Evolutionary conservation across 768 basidiomycete genomes (phyloP), one percentile per base, ranked within the genome.

Genomic region (Boletus tomentosulus): DNA sequence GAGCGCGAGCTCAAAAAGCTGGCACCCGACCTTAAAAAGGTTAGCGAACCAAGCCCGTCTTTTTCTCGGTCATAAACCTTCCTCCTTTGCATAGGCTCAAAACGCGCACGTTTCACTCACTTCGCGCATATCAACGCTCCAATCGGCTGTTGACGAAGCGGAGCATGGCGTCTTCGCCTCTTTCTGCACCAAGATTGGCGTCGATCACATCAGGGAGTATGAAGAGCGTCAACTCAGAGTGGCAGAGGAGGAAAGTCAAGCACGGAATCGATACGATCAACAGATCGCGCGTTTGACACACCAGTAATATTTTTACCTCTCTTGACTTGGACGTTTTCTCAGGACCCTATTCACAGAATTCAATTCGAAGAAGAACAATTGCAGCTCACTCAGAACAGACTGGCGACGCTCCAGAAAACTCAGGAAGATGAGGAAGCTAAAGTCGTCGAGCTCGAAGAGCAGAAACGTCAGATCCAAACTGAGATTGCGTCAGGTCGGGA

Each of bases 221-320:
- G 96, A 98, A 70, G 89, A 92, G 65, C 83, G 88, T 22, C 92
- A 96, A 64, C 75, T 98, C 30, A 89, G 87, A 68, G 81, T 90
- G 24, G 92, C 90, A 0, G 87, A 93, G 69, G 89, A 90, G 62
- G 92, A 93, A 68, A 89, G 83, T 63, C 90, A 89, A 61, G 89
- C 89, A 8, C 75, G 90, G 53, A 72, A 94, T 59, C 80, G 87
- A 45, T 96, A 84, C 60, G 86, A 93, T 58, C 89, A 85, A 5
- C 92, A 95, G 67, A 88, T 95, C 55, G 86, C 88, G 0, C 79
- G 95, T 9, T 73, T 98, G 53, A 84, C 80, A 2, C 90, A 95
- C 71, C 89, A 92, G 94, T 93, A 66, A 41, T 61, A 10, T 51
- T 84, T 25, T 46, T 19, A 30, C n/a, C 2, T 34, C 4, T 51